Evolutionary conservation across 208 protist species (phyloP), one percentile per base, ranked within the genome.

Genomic region (Leishmania guyanensis): DNA sequence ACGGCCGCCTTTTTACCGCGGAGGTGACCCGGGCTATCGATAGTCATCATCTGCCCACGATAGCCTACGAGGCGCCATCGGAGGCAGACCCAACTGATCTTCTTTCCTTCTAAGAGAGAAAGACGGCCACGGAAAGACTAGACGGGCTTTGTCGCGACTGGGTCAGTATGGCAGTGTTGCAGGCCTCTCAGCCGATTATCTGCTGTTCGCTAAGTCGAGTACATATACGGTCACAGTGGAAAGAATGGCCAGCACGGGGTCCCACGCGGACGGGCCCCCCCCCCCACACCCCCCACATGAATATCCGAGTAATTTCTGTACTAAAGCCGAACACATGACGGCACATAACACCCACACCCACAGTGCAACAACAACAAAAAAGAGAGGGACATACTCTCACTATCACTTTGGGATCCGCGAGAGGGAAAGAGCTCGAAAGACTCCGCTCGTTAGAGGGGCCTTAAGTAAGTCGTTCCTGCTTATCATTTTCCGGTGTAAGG

Each of bases 1-100:
- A 96, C 86, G 93, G 86, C 4, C 90, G 94, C 1, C 90, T 97
- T 10, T 96, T 97, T 62, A 93, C 94, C 3, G 79, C 92, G 10
- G 92, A 97, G 80, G 91, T 96, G 54, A 96, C 94, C 20, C 86
- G 93, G 26, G 78, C 86, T 12, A 87, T 96, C 29, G 75, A 88
- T 74, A 87, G 89, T 65, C 72, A 79, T 58, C 84, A 93, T 76
- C 53, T 96, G 6, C 94, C 94, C 12, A 93, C 94, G 8, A 89
- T 96, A 0, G 91, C 92, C 4, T 97, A 97, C 72, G 84, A 82
- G 43, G 79, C 87, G 65, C 94, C 94, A 22, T 53, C 60, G 10
- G 43, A 71, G 39, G 62, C 80, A 10, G 72, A 82, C 29, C 80
- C 84, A 26, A 84, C 88, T 5, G 88, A 89, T 62, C 73, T 96